These are phyloP conservation scores for Veloboletus limbatus DNA, from an alignment of 1,284 basidiomycete genomes.

Conservation along the genomic window DNA sequence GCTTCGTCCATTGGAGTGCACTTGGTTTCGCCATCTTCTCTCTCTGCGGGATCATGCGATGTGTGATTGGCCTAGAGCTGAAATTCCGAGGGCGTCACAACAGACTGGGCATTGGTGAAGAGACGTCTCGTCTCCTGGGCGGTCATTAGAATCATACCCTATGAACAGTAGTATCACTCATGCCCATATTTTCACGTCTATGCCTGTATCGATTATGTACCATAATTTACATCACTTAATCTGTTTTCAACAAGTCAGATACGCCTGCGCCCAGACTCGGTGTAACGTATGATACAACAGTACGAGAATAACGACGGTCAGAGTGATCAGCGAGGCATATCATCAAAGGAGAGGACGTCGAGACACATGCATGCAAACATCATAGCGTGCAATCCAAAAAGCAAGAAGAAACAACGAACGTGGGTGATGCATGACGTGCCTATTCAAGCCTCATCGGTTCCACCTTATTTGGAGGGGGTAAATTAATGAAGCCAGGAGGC, in stretches of 20 bases:
- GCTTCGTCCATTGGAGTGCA: conserved; percentile 86
- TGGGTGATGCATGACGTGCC: not conserved
- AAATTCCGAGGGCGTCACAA: conserved; percentile 35
- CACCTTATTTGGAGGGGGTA: conserved; percentile 26
- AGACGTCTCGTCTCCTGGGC: conserved; percentile 34
- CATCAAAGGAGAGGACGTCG: conserved; percentile 2
- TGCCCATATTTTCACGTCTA: conserved; percentile 7
- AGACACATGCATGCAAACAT: conserved; percentile 10
- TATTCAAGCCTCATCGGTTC: conserved; percentile 32
- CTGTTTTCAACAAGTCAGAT: conserved; percentile 6
- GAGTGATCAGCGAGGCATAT: conserved; percentile 14
- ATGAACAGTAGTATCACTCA: conserved; percentile 1
- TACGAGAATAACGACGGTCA: conserved; percentile 6
- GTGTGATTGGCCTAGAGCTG: conserved; percentile 50
- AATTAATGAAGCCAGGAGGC: conserved; percentile 15
- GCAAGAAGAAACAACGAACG: not conserved
- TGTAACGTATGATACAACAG: conserved; percentile 20
- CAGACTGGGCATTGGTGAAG: conserved; percentile 33
- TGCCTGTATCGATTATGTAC: conserved; percentile 12
- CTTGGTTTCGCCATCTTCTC: conserved; percentile 85
- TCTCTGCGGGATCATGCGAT: conserved; percentile 82
- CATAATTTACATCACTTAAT: conserved; percentile 21
- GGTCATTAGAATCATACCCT: conserved; percentile 17
- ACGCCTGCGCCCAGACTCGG: conserved; percentile 8
- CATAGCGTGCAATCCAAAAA: conserved; percentile 6